Percentiles rank a stretch among this genome's conserved stretches.
Conservation (phyloP, 2,329 filamentous ascomycete species). For the Colletotrichum abscissum region DNA sequence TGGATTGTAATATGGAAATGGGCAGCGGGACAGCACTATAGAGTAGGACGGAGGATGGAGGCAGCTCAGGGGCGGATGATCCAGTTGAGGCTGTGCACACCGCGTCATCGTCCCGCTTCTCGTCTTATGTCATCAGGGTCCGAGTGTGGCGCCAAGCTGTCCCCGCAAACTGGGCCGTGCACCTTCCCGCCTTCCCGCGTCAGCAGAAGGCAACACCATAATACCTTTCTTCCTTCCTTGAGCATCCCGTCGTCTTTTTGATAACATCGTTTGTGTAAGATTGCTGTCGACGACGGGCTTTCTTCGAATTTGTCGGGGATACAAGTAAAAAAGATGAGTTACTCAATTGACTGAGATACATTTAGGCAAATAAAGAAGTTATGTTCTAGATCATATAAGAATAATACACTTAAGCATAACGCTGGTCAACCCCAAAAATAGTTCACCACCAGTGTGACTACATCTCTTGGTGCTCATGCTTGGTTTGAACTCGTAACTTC, state of each 20-base stretch:
- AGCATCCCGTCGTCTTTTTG: not conserved
- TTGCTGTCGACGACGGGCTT: not conserved
- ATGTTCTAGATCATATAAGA: no score
- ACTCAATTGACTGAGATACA: no score
- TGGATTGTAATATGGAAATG: not conserved
- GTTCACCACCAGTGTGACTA: no score
- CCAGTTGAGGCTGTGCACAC: slow-evolving; percentile 10
- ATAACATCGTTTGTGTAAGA: not conserved
- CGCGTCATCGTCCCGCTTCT: not conserved
- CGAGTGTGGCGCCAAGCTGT: not conserved
- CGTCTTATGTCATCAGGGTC: slow-evolving; percentile 2
- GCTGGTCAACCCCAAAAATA: no score
- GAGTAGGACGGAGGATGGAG: not conserved
- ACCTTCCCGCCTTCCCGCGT: not conserved
- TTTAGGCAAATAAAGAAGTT: no score
- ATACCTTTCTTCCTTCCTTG: not conserved
- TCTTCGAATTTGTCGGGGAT: not conserved
- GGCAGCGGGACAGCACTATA: not conserved
- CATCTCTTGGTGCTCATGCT: no score
- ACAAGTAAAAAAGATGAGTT: no score
- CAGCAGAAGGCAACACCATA: not conserved
- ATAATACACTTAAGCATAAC: no score
- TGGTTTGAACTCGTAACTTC: no score
- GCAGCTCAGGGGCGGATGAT: not conserved
- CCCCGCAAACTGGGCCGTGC: not conserved